Base-by-base conservation (phyloP, 2,329 filamentous ascomycete genomes). In the Mariannaea elegans region DNA sequence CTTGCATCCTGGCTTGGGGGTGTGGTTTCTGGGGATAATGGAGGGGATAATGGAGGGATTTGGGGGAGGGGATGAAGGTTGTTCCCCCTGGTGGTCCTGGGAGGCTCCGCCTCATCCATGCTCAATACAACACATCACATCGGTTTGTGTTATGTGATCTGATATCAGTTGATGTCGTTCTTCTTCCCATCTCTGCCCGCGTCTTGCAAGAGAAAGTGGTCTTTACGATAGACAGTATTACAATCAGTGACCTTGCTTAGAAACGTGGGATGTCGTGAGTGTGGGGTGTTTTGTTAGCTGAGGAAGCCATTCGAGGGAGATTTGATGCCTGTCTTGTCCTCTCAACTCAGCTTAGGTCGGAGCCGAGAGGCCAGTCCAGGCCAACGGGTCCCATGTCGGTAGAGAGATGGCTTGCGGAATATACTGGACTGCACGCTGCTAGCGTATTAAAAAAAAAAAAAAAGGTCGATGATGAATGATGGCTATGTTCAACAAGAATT, bases 271-370 rank as follows among this genome's bases (percentile, higher is more conserved):
- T 59, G 56, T 49, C 44, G 52, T 39, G 49, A 59, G 45, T 48
- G 56, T 59, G 56, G 56, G 49, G 56, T 59, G 56, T 48, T 53
- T 49, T 52, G 56, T 53, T 51, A 52, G 55, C 55, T 58, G 55
- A 58, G 41, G 23, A 27, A 18, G 29, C 36, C 18, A 27, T 7
- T 12, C 19, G 14, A n/a, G 36, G 14, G 29, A 19, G 34, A 39
- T 46, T 38, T 21, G 29, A 38, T 16, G 42, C 34, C 39, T 53
- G 21, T 36, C 19, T 34, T 19, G 21, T 31, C 39, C 27, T 34
- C 23, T 46, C 41, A 58, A 42, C 31, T 59, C 21, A 38, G 45
- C 48, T 44, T 34, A 56, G 53, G 13, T 56, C 36, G 21, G 18
- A 49, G 34, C 41, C 48, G 42, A 48, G 13, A 10, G 13, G 7